A percentile compares a stretch with the other conserved stretches of the same genome.
These are phyloP conservation scores for Hymenoscyphus infarciens DNA, from an alignment of 2,329 filamentous ascomycete species.

Conservation along the genomic window DNA sequence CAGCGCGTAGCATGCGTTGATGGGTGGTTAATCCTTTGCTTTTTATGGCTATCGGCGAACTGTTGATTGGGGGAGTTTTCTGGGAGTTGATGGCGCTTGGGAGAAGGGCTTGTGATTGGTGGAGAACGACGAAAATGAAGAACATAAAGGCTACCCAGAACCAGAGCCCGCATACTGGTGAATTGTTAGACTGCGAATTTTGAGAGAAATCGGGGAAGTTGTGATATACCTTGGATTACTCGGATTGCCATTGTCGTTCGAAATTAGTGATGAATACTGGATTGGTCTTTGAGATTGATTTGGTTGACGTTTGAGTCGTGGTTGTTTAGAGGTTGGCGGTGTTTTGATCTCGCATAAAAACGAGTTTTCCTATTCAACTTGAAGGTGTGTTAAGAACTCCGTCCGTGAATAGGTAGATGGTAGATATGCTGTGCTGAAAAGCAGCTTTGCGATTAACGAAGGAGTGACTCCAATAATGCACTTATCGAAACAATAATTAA, in stretches of 20 bases:
- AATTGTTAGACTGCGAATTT: neutral
- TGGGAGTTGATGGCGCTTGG: neutral
- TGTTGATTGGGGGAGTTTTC: neutral
- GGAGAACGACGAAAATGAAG: conserved; percentile 26
- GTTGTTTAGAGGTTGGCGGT: neutral
- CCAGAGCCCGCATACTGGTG: conserved; percentile 28
- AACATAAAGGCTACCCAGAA: conserved; percentile 30
- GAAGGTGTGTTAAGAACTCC: neutral
- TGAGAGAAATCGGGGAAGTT: neutral
- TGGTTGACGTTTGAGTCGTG: neutral
- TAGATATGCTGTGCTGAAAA: neutral
- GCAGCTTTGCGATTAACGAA: neutral
- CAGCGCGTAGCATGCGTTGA: conserved; percentile 28
- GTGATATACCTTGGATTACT: conserved; percentile 25
- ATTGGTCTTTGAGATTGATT: neutral
- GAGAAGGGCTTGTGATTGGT: conserved; percentile 17
- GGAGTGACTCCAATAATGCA: neutral
- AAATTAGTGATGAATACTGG: neutral
- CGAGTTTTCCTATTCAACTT: neutral
- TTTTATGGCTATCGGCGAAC: conserved; percentile 7
- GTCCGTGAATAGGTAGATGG: neutral
- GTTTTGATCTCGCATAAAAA: neutral
- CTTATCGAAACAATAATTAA: neutral
- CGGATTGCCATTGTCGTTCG: conserved; percentile 21
- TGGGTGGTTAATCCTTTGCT: conserved; percentile 17